Percentiles rank a stretch among this genome's conserved stretches.
These are phyloP conservation scores for Ceratocystis cacaofunesta DNA, from an alignment of 2,329 filamentous ascomycete genomes.

Conservation along the genomic window DNA sequence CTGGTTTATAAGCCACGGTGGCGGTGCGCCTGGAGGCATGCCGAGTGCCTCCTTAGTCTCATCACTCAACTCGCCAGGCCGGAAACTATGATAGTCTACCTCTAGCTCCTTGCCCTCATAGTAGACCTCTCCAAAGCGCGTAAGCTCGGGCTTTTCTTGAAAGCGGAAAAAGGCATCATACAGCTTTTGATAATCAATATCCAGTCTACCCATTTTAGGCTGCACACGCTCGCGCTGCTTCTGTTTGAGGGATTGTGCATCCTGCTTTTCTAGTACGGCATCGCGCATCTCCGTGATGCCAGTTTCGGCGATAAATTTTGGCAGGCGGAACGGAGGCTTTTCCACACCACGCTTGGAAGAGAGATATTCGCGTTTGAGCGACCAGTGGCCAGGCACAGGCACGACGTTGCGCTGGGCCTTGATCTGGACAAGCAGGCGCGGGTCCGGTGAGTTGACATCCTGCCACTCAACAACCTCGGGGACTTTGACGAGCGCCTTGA, in stretches of 20 bases:
- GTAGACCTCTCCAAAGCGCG: conserved; percentile 95
- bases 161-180: conserved; percentile 98
- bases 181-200: conserved; percentile 96
- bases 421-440: conserved; percentile 77
- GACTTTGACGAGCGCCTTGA: conserved; percentile 80
- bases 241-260: conserved; percentile 79
- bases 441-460: conserved; percentile 81
- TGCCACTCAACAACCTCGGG: conserved; percentile 97
- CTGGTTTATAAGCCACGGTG: conserved; percentile 94
- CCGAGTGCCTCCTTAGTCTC: conserved; percentile 82
- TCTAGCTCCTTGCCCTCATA: conserved; percentile 98
- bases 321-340: conserved; percentile 81
- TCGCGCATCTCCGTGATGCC: conserved; percentile 98
- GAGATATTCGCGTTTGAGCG: conserved; percentile 87
- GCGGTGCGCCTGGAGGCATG: conserved; percentile 82
- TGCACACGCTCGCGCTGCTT: conserved; percentile 89
- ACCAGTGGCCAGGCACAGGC: conserved; percentile 88
- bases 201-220: conserved; percentile 90
- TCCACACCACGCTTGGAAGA: conserved; percentile 95
- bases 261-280: conserved; percentile 88
- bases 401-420: conserved; percentile 93
- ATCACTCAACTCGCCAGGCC: conserved; percentile 79
- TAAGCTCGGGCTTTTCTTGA: conserved; percentile 88
- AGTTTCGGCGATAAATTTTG: conserved; percentile 93
- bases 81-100: conserved; percentile 79